A percentile compares a stretch with the other conserved stretches of the same genome.
phyloP scores from a whole-genome alignment of 805 yeast species.

The Candida glaebosa region DNA sequence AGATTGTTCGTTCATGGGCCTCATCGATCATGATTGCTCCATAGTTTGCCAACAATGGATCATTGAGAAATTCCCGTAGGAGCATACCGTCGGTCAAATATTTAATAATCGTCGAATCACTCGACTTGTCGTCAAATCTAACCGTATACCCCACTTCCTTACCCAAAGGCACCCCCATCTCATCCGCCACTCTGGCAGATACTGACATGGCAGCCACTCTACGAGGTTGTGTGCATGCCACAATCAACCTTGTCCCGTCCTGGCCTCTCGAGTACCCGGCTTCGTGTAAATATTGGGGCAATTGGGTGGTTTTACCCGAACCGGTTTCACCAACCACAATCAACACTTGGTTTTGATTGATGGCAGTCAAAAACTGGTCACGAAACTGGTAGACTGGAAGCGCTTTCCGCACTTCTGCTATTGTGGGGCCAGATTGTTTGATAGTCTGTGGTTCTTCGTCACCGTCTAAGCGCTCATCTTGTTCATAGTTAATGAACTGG shows the following conservation, averaged over 20 bases:
- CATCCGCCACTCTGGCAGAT: conserved; percentile 89
- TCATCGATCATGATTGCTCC: conserved; percentile 92
- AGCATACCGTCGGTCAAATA: conserved; percentile 97
- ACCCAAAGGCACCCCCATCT: conserved; percentile 78
- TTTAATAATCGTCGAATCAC: conserved; percentile 66
- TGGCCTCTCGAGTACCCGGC: conserved; percentile 66
- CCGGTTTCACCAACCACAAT: conserved; percentile 88
- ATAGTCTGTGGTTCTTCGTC: conserved; percentile 10
- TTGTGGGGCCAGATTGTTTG: conserved; percentile 11
- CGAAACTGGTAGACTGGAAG: conserved; percentile 74
- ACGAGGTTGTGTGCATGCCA: conserved; percentile 93
- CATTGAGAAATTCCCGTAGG: conserved; percentile 75
- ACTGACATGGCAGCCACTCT: conserved; percentile 93
- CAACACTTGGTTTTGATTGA: conserved; percentile 60
- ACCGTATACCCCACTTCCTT: conserved; percentile 84
- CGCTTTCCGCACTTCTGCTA: conserved; percentile 55
- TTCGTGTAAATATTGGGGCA: conserved; percentile 83
- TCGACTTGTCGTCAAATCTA: conserved; percentile 79
- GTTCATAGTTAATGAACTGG: conserved; percentile 36
- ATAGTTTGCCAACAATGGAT: conserved; percentile 64
- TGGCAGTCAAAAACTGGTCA: conserved; percentile 54
- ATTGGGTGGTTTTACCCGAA: conserved; percentile 91
- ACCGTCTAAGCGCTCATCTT: conserved; percentile 15
- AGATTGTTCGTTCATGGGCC: conserved; percentile 92
- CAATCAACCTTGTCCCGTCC: conserved; percentile 19